These are phyloP conservation scores for Erigeron philadelphicus DNA, from an alignment of 140 eudicot genomes.

Conservation along the genomic window DNA sequence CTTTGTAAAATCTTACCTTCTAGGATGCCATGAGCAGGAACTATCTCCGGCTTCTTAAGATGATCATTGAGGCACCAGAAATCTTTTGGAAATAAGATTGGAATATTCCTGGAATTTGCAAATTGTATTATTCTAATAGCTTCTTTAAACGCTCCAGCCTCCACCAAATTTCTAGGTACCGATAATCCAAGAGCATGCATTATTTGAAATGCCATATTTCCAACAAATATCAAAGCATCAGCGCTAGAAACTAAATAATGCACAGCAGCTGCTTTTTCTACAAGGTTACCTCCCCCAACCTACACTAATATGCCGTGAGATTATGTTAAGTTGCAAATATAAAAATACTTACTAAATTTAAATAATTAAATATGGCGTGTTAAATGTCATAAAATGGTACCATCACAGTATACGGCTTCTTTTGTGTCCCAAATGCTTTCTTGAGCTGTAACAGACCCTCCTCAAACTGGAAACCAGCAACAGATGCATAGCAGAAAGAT, in stretches of 20 bases:
- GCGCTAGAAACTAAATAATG: conserved; percentile 46
- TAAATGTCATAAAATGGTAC: conserved; percentile 32
- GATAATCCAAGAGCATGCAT: conserved; percentile 76
- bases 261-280: conserved; percentile 60
- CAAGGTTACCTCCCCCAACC: conserved; percentile 77
- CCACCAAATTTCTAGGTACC: conserved; percentile 56
- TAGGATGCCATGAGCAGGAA: conserved; percentile 41
- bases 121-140: conserved; percentile 43
- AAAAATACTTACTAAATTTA: not conserved
- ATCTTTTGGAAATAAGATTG: conserved; percentile 60
- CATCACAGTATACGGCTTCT: conserved; percentile 59
- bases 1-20: conserved; percentile 40
- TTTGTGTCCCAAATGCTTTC: conserved; percentile 38
- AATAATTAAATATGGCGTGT: not conserved
- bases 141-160: conserved; percentile 45
- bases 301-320: conserved; percentile 29
- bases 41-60: conserved; percentile 32
- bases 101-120: conserved; percentile 47
- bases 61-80: conserved; percentile 51
- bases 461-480: conserved; percentile 85
- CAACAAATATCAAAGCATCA: conserved; percentile 75
- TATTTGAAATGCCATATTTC: conserved; percentile 77
- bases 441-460: conserved; percentile 50
- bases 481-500: conserved; percentile 48
- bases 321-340: not conserved